Conservation (phyloP, 73 alveolate species). For the Effrenium voratum region DNA sequence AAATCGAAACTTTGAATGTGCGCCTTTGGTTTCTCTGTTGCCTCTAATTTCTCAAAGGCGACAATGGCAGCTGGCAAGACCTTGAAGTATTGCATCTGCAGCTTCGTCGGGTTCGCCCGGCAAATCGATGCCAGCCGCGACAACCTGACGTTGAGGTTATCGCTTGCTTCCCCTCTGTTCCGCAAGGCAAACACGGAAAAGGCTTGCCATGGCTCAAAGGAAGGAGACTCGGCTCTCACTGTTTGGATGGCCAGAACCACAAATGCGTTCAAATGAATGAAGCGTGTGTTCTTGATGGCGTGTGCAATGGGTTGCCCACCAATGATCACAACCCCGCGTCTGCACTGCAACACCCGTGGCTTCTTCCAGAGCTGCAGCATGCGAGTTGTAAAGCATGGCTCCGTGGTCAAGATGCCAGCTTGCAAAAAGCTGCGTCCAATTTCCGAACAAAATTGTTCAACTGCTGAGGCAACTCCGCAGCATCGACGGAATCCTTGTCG, state of each 20-base stretch:
- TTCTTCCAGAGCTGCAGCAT: too few relatives aligned
- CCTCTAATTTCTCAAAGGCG: too few relatives aligned
- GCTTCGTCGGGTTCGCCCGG: background rate
- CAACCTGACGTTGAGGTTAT: background rate
- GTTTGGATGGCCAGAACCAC: background rate
- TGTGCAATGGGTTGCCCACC: too few relatives aligned
- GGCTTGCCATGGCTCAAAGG: background rate
- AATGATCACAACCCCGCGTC: too few relatives aligned
- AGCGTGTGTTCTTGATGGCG: background rate
- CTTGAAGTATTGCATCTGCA: background rate
- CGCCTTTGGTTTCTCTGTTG: too few relatives aligned
- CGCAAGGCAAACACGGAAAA: background rate
- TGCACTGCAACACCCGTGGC: background rate
- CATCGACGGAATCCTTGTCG: background rate
- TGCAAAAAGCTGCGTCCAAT: background rate
- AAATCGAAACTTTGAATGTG: too few relatives aligned
- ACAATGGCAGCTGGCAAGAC: background rate
- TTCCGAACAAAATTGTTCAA: background rate
- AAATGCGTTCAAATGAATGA: background rate
- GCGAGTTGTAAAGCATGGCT: background rate
- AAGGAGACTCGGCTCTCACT: background rate
- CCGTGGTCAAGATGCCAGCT: background rate
- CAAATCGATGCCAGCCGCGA: background rate
- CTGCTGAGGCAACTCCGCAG: background rate
- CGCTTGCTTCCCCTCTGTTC: background rate